Evolutionary conservation across 75 land plant species (phyloP), one percentile per base, ranked within the genome.

Genomic region (Pinus taeda): DNA sequence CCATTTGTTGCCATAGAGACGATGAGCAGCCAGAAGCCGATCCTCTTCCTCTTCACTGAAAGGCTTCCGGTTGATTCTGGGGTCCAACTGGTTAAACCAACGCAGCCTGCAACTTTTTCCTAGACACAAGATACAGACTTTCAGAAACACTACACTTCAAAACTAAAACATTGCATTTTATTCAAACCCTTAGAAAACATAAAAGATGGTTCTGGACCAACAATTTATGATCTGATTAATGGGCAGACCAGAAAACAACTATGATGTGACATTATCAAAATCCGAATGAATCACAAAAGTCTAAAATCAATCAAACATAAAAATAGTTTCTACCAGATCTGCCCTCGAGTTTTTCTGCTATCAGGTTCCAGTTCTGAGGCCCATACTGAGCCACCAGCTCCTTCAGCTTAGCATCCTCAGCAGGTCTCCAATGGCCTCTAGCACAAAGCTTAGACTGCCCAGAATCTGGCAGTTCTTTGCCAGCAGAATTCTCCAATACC

Each of bases 311-410:
- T 26, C 26, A 45, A 45, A 45, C 49, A 45, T 45, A 55, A 13
- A 45, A 75, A 15, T 60, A 3, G 14, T 39, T 20, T 18, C 73
- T 84, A 90, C 92, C 92, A 79, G 91, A 90, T 90, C 92, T 87
- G 3, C 92, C 92, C 60, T 89, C 83, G 1, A 90, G 92, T 57
- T 85, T 90, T 78, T 90, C 91, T 6, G 90, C 91, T 39, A 90
- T 88, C 59, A 90, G 83, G 57, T 90, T 90, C 92, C 92, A 88
- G 88, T 90, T 90, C 77, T 90, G 92, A 13, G 92, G 91, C 30
- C 91, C 92, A 55, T 85, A 77, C 56, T 77, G 85, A 20, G 91
- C 73, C 13, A 90, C 91, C 30, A 90, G 85, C 82, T 88, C 90
- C 36, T 63, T 65, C 61, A 90, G 91, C 83, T 89, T 90, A 18